Evolutionary conservation across 2,329 filamentous ascomycete genomes (phyloP).

Genomic region (Trichoderma guizhouense): DNA sequence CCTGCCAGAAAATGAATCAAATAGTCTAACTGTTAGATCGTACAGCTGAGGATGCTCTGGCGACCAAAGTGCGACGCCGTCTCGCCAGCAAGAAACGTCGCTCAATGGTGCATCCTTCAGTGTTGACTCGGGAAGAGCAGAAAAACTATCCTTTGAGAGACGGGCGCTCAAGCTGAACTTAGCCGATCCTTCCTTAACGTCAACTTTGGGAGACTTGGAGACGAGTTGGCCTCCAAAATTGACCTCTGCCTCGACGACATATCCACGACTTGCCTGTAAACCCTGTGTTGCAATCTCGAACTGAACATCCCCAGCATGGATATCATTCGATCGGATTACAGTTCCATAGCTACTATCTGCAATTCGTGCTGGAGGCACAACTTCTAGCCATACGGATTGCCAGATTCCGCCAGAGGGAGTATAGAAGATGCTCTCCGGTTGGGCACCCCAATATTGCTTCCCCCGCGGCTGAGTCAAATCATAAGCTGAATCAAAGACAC

Average conservation of each 20-base stretch:
- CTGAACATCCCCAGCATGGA: slow-evolving; percentile 48
- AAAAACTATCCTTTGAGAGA: slow-evolving; percentile 40
- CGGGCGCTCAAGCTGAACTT: slow-evolving; percentile 24
- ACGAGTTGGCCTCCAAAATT: slow-evolving; percentile 48
- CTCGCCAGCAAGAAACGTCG: slow-evolving; percentile 44
- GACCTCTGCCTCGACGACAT: slow-evolving; percentile 52
- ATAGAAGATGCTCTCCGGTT: slow-evolving; percentile 60
- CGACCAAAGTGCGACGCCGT: slow-evolving; percentile 60
- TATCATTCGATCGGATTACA: slow-evolving; percentile 52
- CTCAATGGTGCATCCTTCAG: slow-evolving; percentile 33
- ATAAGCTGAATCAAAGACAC: slow-evolving; percentile 61
- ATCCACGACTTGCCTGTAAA: slow-evolving; percentile 43
- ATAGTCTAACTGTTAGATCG: slow-evolving; percentile 51
- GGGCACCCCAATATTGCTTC: slow-evolving; percentile 63
- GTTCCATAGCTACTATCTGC: slow-evolving; percentile 57
- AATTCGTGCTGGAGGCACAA: slow-evolving; percentile 50
- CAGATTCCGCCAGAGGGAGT: slow-evolving; percentile 56
- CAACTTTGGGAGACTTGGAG: slow-evolving; percentile 31
- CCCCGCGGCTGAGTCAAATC: slow-evolving; percentile 64
- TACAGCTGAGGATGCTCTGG: slow-evolving; percentile 57
- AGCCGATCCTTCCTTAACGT: neutral
- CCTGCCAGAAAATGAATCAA: slow-evolving; percentile 35
- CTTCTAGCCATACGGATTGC: slow-evolving; percentile 57
- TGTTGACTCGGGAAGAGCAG: slow-evolving; percentile 38
- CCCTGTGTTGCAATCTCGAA: slow-evolving; percentile 49